A percentile compares a stretch with the other conserved stretches of the same genome.
Conservation (phyloP, 352 stramenopile species). For the Phytophthora syringae region DNA sequence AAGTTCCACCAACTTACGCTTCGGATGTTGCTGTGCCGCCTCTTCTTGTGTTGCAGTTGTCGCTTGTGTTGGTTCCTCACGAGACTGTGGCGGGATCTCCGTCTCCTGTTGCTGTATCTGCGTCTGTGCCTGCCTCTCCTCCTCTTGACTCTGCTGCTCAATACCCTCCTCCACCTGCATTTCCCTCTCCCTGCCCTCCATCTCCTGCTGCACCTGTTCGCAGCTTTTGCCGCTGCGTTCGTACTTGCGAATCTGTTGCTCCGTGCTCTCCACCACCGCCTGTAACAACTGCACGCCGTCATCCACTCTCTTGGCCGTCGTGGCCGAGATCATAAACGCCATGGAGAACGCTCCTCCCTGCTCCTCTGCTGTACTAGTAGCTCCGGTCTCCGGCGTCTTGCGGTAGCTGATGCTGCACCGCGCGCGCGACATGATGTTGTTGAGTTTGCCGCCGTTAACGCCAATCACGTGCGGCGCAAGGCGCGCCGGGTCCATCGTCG, state of each 20-base stretch:
- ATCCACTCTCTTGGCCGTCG: slow-evolving; percentile 54
- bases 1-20: slow-evolving; percentile 29
- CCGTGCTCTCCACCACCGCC: slow-evolving; percentile 43
- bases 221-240: not conserved
- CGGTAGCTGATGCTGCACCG: slow-evolving; percentile 63
- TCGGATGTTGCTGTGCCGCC: slow-evolving; percentile 26
- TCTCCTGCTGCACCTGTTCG: slow-evolving; percentile 12
- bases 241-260: slow-evolving; percentile 43
- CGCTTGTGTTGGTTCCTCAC: not conserved
- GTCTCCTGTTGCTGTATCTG: slow-evolving; percentile 42
- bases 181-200: slow-evolving; percentile 1
- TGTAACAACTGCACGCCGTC: slow-evolving; percentile 42
- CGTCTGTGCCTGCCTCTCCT: slow-evolving; percentile 46
- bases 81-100: not conserved
- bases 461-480: slow-evolving; percentile 63
- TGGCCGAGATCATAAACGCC: slow-evolving; percentile 61
- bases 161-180: not conserved
- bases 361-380: not conserved
- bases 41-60: slow-evolving; percentile 27
- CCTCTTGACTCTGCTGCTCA: slow-evolving; percentile 8
- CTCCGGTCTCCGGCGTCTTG: slow-evolving; percentile 15
- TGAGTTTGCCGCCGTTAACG: slow-evolving; percentile 51
- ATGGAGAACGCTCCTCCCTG: slow-evolving; percentile 34
- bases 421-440: slow-evolving; percentile 63
- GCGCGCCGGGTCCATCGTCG: slow-evolving; percentile 43